Percentiles rank a stretch among this genome's conserved stretches.
phyloP scores from a whole-genome alignment of 2,329 filamentous ascomycete species.

The Aspergillus awamori region DNA sequence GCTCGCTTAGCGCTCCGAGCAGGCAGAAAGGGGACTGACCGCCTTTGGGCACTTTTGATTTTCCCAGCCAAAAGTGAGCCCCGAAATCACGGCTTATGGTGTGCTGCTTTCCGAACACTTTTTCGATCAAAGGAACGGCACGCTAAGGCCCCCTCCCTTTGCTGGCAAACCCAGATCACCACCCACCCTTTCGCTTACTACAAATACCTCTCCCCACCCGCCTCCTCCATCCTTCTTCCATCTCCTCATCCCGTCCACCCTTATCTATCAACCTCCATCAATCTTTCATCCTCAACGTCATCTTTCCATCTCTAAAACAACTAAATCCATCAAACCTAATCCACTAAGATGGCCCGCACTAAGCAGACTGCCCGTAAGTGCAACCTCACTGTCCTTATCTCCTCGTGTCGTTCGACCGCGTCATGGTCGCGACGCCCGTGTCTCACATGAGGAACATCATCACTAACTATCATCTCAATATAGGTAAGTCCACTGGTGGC shows the following conservation, averaged over 20 bases:
- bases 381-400: slow-evolving; percentile 25
- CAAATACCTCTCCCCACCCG: slow-evolving; percentile 48
- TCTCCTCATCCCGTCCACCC: slow-evolving; percentile 32
- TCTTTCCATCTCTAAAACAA: slow-evolving; percentile 33
- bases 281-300: slow-evolving; percentile 33
- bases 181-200: slow-evolving; percentile 37
- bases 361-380: slow-evolving; percentile 58
- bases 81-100: slow-evolving; percentile 37
- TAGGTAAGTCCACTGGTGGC: slow-evolving; percentile 74
- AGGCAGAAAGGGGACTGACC: slow-evolving; percentile 16
- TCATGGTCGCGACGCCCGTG: slow-evolving; percentile 26
- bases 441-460: slow-evolving; percentile 24
- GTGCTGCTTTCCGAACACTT: slow-evolving; percentile 38
- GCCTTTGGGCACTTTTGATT: slow-evolving; percentile 27
- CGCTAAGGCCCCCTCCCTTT: slow-evolving; percentile 32
- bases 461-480: slow-evolving; percentile 33
- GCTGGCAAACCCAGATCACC: slow-evolving; percentile 40
- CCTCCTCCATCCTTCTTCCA: slow-evolving; percentile 41
- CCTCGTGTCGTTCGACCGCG: slow-evolving; percentile 19
- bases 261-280: slow-evolving; percentile 25
- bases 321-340: slow-evolving; percentile 34
- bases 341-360: slow-evolving; percentile 52
- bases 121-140: slow-evolving; percentile 34
- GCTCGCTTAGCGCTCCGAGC: slow-evolving; percentile 39
- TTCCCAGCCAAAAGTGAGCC: slow-evolving; percentile 29